These are phyloP conservation scores for Neltuma alba DNA, from an alignment of 306 rosid species.

Conservation along the genomic window DNA sequence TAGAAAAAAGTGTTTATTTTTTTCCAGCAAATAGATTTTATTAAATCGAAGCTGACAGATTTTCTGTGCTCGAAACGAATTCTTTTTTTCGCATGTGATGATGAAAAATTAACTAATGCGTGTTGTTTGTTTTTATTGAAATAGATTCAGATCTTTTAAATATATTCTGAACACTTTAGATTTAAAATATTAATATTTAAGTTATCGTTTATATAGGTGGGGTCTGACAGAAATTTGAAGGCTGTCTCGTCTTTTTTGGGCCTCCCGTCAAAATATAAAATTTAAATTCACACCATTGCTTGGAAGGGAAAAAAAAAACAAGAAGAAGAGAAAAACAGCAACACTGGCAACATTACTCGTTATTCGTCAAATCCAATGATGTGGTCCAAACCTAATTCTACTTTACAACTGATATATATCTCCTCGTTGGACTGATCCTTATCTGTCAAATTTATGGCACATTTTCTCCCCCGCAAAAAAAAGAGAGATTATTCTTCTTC, in stretches of 20 bases:
- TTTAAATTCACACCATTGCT: background rate
- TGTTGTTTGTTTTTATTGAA: background rate
- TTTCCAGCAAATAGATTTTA: too few relatives aligned
- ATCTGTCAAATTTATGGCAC: background rate
- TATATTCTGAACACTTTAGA: background rate
- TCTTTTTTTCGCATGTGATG: background rate
- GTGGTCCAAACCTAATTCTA: background rate
- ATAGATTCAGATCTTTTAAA: background rate
- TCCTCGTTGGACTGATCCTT: background rate
- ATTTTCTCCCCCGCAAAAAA: background rate
- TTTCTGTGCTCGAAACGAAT: background rate
- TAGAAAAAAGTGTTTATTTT: too few relatives aligned
- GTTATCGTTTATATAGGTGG: background rate
- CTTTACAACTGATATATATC: background rate
- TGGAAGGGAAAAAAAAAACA: too few relatives aligned
- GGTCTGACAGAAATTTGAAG: background rate
- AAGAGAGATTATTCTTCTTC: background rate
- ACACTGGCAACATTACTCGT: background rate
- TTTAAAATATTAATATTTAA: background rate
- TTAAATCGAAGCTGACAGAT: background rate
- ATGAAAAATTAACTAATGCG: background rate
- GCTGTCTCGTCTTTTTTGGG: background rate
- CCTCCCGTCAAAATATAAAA: background rate
- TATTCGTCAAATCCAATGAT: background rate
- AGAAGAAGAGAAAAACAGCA: background rate